Percentiles rank a stretch among this genome's conserved stretches.
phyloP scores from a whole-genome alignment of 1,284 basidiomycete species.

The Ustilago bromivora region DNA sequence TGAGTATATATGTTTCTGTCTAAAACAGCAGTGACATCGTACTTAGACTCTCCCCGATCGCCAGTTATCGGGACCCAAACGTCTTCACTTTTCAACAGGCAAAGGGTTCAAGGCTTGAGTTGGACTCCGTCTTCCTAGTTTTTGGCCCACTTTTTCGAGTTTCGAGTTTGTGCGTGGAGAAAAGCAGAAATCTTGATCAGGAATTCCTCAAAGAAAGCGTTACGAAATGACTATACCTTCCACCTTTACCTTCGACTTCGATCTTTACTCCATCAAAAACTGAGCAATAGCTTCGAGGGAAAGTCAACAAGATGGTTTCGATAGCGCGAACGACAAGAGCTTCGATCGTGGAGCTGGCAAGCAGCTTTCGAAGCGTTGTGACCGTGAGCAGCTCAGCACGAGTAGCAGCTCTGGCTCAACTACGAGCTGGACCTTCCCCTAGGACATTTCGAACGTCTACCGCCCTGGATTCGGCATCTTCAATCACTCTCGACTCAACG shows the following conservation, averaged over 20 bases:
- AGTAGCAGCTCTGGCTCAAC: not conserved
- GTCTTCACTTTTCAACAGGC: too few species aligned
- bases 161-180: constrained; percentile 28
- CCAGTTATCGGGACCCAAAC: too few species aligned
- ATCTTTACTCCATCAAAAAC: not conserved
- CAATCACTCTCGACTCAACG: not conserved
- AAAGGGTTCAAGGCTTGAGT: not conserved
- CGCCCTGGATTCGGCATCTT: not conserved
- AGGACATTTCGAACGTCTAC: constrained; percentile 19
- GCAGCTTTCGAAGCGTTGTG: constrained; percentile 4
- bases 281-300: not conserved
- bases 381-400: not conserved
- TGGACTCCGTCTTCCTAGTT: constrained; percentile 35
- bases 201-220: not conserved
- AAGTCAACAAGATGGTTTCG: constrained; percentile 12
- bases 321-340: constrained; percentile 4
- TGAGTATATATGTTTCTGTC: too few species aligned
- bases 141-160: not conserved
- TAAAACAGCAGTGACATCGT: too few species aligned
- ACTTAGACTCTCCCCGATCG: too few species aligned
- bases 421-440: constrained; percentile 5
- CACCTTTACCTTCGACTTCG: not conserved
- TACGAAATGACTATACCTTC: not conserved
- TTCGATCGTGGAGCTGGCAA: constrained; percentile 2
- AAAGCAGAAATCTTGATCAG: constrained; percentile 4